Evolutionary conservation across 352 stramenopile genomes (phyloP), one percentile per base, ranked within the genome.

Genomic region (Phytophthora constricta): DNA sequence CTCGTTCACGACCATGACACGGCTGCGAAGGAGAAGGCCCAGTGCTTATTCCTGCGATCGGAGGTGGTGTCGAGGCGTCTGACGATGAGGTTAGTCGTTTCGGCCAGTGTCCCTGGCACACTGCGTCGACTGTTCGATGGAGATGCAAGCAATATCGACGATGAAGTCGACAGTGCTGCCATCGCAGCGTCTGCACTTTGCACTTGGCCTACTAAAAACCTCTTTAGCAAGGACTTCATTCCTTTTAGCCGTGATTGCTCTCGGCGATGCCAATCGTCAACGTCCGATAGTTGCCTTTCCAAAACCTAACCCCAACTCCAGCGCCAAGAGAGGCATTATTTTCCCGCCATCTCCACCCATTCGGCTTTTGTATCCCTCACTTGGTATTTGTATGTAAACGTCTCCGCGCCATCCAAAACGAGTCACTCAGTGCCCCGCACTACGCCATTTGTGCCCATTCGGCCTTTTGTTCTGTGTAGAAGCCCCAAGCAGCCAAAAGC

Each of bases 11-110:
- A 65, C 52, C 58, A 72, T 72, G 22, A 26, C 7, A 54, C 20
- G 23, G 19, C 41, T 20, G 43, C 16, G 31, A 61, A n/a, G n/a
- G 17, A 37, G 16, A 49, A 22, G 13, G 8, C 19, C 33, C 17
- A 31, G 55, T 47, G 49, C 55, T 74, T 70, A 67, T 70, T 61
- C 60, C 17, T 41, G 4, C 34, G n/a, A 54, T 75, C 62, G 67
- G 25, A 27, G 22, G 51, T 11, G 28, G 49, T 54, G 65, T 58
- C 62, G n/a, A n/a, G n/a, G n/a, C n/a, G n/a, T n/a, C n/a, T n/a
- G n/a, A n/a, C n/a, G n/a, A n/a, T n/a, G n/a, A n/a, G n/a, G n/a
- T n/a, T n/a, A n/a, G n/a, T n/a, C n/a, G n/a, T n/a, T n/a, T n/a
- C n/a, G n/a, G n/a, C n/a, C n/a, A 11, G 31, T 13, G 7, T 37